phyloP scores from a whole-genome alignment of 2,329 filamentous ascomycete species.

The Neonectria ditissima region DNA sequence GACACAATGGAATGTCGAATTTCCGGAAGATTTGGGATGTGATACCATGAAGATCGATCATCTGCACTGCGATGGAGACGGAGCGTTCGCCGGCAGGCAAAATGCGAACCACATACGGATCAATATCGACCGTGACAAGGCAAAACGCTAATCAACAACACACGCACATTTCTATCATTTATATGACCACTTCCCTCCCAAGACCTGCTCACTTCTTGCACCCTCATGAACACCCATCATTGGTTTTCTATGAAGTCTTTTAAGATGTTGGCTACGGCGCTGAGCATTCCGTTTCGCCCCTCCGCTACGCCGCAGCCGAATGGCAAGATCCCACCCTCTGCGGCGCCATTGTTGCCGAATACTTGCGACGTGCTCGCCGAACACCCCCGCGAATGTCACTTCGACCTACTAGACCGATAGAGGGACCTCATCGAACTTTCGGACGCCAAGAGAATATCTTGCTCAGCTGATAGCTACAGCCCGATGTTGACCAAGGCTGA shows the following conservation, averaged over 20 bases:
- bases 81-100: neutral
- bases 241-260: neutral
- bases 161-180: constrained; percentile 12
- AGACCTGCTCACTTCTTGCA: neutral
- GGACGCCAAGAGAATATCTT: constrained; percentile 13
- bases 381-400: constrained; percentile 12
- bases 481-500: constrained; percentile 1
- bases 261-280: neutral
- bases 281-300: constrained; percentile 6
- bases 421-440: constrained; percentile 2
- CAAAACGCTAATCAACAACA: constrained; percentile 19
- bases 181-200: constrained; percentile 7
- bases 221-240: constrained; percentile 1
- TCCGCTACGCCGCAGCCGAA: constrained; percentile 7
- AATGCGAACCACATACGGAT: constrained; percentile 18
- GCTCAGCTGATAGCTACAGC: constrained; percentile 12
- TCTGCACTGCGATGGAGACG: constrained; percentile 9
- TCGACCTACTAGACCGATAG: neutral
- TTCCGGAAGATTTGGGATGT: constrained; percentile 18
- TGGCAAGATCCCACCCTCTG: neutral
- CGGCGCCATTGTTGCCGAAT: constrained; percentile 3
- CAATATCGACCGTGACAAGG: constrained; percentile 2
- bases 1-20: constrained; percentile 7
- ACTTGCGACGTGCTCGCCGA: constrained; percentile 7
- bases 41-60: constrained; percentile 18